Base-by-base conservation (phyloP, 176 grass and related monocot genomes). In the Eremochloa ophiuroides region DNA sequence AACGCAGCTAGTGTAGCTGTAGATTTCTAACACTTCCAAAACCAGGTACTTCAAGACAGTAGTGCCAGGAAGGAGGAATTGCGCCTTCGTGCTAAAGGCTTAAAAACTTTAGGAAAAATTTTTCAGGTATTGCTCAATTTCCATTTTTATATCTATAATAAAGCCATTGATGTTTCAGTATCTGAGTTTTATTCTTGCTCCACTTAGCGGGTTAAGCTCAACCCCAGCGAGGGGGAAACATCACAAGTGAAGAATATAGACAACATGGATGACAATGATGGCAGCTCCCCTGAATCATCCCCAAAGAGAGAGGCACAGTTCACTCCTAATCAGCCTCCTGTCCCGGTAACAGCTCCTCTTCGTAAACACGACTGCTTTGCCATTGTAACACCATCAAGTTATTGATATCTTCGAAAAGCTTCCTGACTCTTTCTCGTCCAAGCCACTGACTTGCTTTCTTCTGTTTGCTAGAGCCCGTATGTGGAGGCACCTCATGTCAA, bases 101-200 rank as follows among this genome's bases (percentile, higher is more conserved):
- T 99, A 59, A 99, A 99, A 93, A 89, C 82, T 75, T 89, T 95
- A 79, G 96, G 96, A 23, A 99, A 90, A 85, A 87, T 93, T 90
- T 99, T 95, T 69, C 91, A 99, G 90, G 95, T 98, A 93, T 35
- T 59, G 50, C 59, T 59, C n/a, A 60, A 68, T 27, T 80, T 73
- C 53, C 8, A 23, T 73, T 73, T 38, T 14, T 12, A 23, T 75
- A 17, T 73, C 15, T 30, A 5, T 79, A 41, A 5, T 79, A 41
- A 80, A 62, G 63, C 56, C 2, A 14, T 83, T 75, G 53, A 38
- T 61, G 42, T 73, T 82, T 56, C 16, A 63, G 76, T 77, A 42
- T 20, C 28, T 81, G 74, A 93, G 12, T 61, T 83, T 4, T 79
- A 28, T 88, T 67, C 50, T 34, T 69, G 66, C 63, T 84, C 20